Evolutionary conservation across 2,329 filamentous ascomycete species (phyloP), one percentile per base, ranked within the genome.

Genomic region (Alternaria hordeiaustralica): DNA sequence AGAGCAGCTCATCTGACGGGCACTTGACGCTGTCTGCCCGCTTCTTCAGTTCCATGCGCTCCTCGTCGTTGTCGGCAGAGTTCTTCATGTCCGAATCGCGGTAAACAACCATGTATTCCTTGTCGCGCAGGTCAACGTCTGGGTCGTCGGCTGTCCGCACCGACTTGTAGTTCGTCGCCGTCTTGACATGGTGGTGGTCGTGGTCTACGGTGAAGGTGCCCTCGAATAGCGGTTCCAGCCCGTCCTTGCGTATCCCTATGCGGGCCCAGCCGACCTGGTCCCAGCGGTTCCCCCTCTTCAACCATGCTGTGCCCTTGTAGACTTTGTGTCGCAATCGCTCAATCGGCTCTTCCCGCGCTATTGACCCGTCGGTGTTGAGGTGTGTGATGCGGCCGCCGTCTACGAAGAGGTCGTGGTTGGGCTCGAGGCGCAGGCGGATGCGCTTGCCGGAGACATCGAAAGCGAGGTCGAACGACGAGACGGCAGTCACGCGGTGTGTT

Each of bases 31-130:
- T 80, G 79, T 28, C 79, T 75, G 44, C 76, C 72, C 58, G 83
- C 84, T 65, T 92, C 81, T 89, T 92, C 71, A 96, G 80, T 66
- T 95, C 90, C 21, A 83, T 81, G 58, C 87, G 86, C 41, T 82
- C 79, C n/a, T 75, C 75, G 65, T 41, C 36, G 36, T 41, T 41
- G 15, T 41, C n/a, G 36, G 36, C 36, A 11, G 73, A 75, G 45
- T 73, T 70, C 51, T 66, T 67, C 74, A 97, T 88, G 78, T 99
- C 96, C 26, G 94, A 97, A 76, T 98, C 94, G 68, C 94, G 88
- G 86, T 93, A 98, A 1, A 97, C 87, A 36, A 97, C 86, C 94
- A 99, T 96, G 75, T 88, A 91, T 65, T 97, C 92, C 30, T 89
- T 87, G 5, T 83, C 84, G 49, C 83, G 80, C 28, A 84, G 76